phyloP scores from a whole-genome alignment of 1,139 yeast species.

The Kodamaea arcana region DNA sequence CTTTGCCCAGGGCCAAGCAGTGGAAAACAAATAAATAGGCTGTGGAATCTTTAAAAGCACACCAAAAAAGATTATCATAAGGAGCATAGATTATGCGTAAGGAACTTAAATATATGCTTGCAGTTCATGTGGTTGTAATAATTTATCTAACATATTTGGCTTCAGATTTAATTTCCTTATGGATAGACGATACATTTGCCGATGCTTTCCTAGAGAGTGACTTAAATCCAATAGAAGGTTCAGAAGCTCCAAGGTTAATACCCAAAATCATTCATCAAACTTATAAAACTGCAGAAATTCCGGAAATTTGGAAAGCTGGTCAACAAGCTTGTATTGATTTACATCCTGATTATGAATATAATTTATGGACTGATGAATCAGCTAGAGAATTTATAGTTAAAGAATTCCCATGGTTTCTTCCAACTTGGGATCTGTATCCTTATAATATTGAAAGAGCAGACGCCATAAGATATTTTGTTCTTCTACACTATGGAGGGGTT shows the following conservation, averaged over 20 bases:
- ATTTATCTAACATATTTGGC: constrained; percentile 57
- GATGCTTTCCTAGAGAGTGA: constrained; percentile 63
- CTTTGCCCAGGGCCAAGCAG: not conserved
- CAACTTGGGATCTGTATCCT: constrained; percentile 71
- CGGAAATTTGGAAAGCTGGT: constrained; percentile 76
- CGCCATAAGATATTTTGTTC: constrained; percentile 83
- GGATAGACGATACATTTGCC: constrained; percentile 65
- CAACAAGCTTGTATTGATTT: constrained; percentile 71
- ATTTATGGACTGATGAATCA: constrained; percentile 86
- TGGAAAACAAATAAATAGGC: constrained; percentile 1
- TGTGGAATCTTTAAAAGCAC: not conserved
- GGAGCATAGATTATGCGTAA: constrained; percentile 36
- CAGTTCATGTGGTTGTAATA: constrained; percentile 54
- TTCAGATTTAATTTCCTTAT: constrained; percentile 70
- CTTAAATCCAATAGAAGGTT: constrained; percentile 43
- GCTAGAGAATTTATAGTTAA: constrained; percentile 73
- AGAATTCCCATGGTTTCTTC: constrained; percentile 81
- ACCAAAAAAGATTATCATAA: not conserved
- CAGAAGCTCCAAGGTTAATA: constrained; percentile 45
- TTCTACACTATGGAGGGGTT: constrained; percentile 82
- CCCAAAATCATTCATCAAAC: constrained; percentile 95
- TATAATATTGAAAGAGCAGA: constrained; percentile 89
- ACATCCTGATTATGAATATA: constrained; percentile 85
- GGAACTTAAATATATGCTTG: constrained; percentile 57
- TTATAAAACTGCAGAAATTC: constrained; percentile 72